Conservation (phyloP, 768 basidiomycete genomes). For the Panus rudis region DNA sequence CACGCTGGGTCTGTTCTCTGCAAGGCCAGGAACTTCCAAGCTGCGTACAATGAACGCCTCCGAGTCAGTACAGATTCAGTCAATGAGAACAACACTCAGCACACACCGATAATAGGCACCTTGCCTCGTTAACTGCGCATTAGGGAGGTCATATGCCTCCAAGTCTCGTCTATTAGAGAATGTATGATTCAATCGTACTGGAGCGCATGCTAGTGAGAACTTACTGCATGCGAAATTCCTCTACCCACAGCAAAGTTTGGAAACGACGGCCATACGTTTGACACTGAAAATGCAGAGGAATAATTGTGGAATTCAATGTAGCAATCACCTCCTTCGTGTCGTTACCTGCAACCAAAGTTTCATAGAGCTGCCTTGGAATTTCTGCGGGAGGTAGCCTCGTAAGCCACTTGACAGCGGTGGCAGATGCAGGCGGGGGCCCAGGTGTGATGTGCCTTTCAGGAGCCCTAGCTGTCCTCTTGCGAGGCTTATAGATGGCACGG, state of each 20-base stretch:
- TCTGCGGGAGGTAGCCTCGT: constrained; percentile 10
- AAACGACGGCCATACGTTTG: constrained; percentile 39
- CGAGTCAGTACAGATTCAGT: neutral
- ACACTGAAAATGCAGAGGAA: constrained; percentile 30
- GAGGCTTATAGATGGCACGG: constrained; percentile 35
- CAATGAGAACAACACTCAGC: neutral
- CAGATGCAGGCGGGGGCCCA: constrained; percentile 21
- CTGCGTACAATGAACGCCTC: constrained; percentile 1
- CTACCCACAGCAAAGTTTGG: constrained; percentile 39
- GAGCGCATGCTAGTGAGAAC: constrained; percentile 4
- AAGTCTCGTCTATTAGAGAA: constrained; percentile 28
- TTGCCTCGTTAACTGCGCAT: constrained; percentile 7
- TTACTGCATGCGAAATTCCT: constrained; percentile 43
- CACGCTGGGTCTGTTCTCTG: constrained; percentile 25
- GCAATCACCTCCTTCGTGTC: constrained; percentile 4
- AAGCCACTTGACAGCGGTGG: constrained; percentile 11
- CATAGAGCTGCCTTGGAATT: constrained; percentile 10
- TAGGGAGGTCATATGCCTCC: constrained; percentile 13
- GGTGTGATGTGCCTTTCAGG: constrained; percentile 17
- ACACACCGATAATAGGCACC: constrained; percentile 5
- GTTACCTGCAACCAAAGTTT: neutral
- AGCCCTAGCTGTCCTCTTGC: constrained; percentile 6
- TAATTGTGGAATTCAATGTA: constrained; percentile 24
- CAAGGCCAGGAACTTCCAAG: constrained; percentile 24
- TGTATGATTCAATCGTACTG: neutral